Evolutionary conservation across 164 flowering plant genomes (phyloP).

Genomic region (Piper longum): DNA sequence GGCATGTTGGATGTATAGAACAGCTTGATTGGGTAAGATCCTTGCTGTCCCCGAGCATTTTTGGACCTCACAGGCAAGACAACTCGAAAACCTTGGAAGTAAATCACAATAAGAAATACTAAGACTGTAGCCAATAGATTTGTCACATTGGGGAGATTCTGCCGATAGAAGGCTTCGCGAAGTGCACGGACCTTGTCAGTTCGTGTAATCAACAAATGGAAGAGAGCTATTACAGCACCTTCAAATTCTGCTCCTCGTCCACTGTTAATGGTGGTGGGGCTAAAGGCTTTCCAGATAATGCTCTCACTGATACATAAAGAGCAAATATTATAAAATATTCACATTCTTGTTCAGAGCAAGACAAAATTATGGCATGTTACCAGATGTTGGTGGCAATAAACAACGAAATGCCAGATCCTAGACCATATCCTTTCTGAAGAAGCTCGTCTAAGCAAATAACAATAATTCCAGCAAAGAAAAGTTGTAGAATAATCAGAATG

Average conservation of each 20-base stretch:
- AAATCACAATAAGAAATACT: conserved; percentile 32
- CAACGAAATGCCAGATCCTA: conserved; percentile 38
- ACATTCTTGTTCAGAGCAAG: neutral
- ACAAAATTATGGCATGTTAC: conserved; percentile 9
- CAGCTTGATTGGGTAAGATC: conserved; percentile 45
- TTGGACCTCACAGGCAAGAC: conserved; percentile 43
- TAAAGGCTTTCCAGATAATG: conserved; percentile 47
- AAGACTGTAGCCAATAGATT: conserved; percentile 34
- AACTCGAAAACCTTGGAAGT: conserved; percentile 45
- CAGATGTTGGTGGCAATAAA: conserved; percentile 45
- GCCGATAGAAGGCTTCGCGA: conserved; percentile 36
- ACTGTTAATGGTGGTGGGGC: conserved; percentile 39
- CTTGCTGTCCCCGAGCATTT: conserved; percentile 44
- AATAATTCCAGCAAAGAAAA: conserved; percentile 41
- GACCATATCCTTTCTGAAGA: conserved; percentile 22
- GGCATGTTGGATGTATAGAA: conserved; percentile 56
- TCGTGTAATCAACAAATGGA: conserved; percentile 31
- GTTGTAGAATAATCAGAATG: conserved; percentile 40
- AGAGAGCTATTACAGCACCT: conserved; percentile 36
- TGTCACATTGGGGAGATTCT: conserved; percentile 35
- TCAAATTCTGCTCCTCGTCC: conserved; percentile 40
- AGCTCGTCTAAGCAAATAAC: conserved; percentile 26
- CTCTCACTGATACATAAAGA: conserved; percentile 19
- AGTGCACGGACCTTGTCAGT: conserved; percentile 32
- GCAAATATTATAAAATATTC: neutral